phyloP scores from a whole-genome alignment of 768 basidiomycete species.

The Calocybe gangraenosa region DNA sequence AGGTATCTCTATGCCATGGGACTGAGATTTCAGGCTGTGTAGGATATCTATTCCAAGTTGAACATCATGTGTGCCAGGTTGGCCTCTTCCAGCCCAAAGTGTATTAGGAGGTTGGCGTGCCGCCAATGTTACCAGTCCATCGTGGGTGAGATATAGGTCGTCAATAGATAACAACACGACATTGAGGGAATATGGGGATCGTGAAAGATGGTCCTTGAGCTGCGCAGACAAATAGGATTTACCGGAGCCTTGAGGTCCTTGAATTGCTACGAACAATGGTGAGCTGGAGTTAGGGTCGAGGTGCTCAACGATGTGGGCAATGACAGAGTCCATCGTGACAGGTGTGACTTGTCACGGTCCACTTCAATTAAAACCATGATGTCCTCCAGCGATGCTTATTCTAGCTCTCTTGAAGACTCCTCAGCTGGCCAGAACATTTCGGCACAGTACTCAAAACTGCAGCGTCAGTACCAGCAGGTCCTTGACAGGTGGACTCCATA shows the following conservation, averaged over 20 bases:
- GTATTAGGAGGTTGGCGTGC: constrained; percentile 49
- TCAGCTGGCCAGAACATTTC: constrained; percentile 46
- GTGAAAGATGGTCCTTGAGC: constrained; percentile 40
- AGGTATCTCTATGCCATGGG: constrained; percentile 55
- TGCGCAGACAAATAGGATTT: constrained; percentile 77
- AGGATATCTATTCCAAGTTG: constrained; percentile 56
- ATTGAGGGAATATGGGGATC: constrained; percentile 45
- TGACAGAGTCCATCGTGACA: constrained; percentile 17
- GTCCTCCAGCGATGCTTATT: constrained; percentile 32
- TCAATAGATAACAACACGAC: constrained; percentile 73
- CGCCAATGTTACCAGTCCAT: constrained; percentile 53
- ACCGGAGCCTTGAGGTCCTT: constrained; percentile 93
- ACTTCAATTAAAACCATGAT: constrained; percentile 39
- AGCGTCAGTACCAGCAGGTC: constrained; percentile 78
- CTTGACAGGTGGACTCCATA: constrained; percentile 95
- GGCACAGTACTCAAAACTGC: constrained; percentile 46
- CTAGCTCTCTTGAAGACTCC: constrained; percentile 39
- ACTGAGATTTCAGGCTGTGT: constrained; percentile 39
- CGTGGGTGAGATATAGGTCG: constrained; percentile 82
- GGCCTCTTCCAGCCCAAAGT: constrained; percentile 81
- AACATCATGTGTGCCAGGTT: constrained; percentile 90
- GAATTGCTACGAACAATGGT: constrained; percentile 83
- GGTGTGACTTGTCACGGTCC: constrained; percentile 15
- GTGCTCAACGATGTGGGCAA: constrained; percentile 22
- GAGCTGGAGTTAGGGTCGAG: constrained; percentile 21